A percentile compares a stretch with the other conserved stretches of the same genome.
Conservation (phyloP, 2,329 filamentous ascomycete genomes). For the Calonectria honghensis region DNA sequence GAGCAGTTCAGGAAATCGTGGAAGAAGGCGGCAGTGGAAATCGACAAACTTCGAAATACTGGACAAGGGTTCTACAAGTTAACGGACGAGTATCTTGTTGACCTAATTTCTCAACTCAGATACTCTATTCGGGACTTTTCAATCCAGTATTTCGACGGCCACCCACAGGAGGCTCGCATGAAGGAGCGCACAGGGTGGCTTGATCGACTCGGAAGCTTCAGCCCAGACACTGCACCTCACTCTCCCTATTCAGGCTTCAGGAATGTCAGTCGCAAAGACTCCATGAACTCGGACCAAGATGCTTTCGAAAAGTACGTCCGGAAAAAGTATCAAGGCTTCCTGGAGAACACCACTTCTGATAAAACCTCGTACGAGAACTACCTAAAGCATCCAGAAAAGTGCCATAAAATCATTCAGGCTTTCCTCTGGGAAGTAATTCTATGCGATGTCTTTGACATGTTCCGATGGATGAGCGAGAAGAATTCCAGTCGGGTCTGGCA, state of each 20-base stretch:
- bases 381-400: not conserved
- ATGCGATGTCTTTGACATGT: slow-evolving; percentile 6
- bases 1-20: slow-evolving; percentile 13
- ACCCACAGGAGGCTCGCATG: not conserved
- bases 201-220: not conserved
- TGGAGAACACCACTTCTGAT: not conserved
- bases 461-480: slow-evolving; percentile 20
- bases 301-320: not conserved
- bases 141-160: slow-evolving; percentile 15
- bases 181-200: slow-evolving; percentile 1
- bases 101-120: not conserved
- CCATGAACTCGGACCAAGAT: not conserved
- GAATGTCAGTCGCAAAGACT: not conserved
- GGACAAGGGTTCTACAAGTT: slow-evolving; percentile 26
- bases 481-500: not conserved
- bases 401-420: slow-evolving; percentile 22
- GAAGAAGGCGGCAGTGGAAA: slow-evolving; percentile 11
- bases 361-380: not conserved
- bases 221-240: not conserved
- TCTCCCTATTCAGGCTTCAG: not conserved
- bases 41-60: slow-evolving; percentile 17
- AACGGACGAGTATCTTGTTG: slow-evolving; percentile 14
- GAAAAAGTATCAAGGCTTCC: not conserved
- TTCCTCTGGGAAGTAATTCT: slow-evolving; percentile 16
- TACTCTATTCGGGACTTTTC: slow-evolving; percentile 13